These are phyloP conservation scores for Desmodesmus armatus DNA, from an alignment of 139 green algal genomes.

Conservation along the genomic window DNA sequence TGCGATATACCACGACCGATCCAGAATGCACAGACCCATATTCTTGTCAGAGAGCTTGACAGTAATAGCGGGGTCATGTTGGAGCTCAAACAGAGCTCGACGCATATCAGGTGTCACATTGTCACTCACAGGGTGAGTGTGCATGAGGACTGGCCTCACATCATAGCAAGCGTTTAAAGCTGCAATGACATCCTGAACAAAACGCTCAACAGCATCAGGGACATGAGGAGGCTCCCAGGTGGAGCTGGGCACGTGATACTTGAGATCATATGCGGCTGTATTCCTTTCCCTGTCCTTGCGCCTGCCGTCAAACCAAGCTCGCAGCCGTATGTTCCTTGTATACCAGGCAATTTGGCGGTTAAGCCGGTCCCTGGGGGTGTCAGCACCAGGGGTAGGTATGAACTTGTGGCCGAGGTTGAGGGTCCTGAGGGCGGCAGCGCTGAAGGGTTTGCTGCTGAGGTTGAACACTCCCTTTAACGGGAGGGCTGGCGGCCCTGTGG, in stretches of 20 bases:
- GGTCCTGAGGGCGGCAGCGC: neutral
- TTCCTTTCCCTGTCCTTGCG: too few relatives aligned
- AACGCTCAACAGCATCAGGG: neutral
- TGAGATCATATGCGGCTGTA: neutral
- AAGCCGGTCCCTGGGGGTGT: neutral
- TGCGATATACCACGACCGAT: neutral
- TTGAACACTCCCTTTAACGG: slow-evolving; percentile 16
- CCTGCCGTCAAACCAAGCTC: neutral
- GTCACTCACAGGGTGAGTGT: neutral
- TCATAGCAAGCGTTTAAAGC: slow-evolving; percentile 9
- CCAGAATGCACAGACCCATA: slow-evolving; percentile 9
- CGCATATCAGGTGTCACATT: slow-evolving; percentile 13
- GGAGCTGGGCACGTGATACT: slow-evolving; percentile 6
- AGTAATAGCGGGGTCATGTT: neutral
- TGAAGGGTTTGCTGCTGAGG: slow-evolving; percentile 17
- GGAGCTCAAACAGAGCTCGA: neutral
- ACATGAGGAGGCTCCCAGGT: neutral
- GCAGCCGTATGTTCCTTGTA: neutral
- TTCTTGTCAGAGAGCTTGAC: slow-evolving; percentile 20
- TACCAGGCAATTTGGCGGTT: neutral
- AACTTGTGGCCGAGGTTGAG: slow-evolving; percentile 25
- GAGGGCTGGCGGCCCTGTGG: neutral
- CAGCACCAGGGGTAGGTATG: neutral
- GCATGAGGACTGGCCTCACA: neutral
- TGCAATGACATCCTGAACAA: neutral